phyloP scores from a whole-genome alignment of 1,139 yeast genomes.

The Nematodospora anomalae region DNA sequence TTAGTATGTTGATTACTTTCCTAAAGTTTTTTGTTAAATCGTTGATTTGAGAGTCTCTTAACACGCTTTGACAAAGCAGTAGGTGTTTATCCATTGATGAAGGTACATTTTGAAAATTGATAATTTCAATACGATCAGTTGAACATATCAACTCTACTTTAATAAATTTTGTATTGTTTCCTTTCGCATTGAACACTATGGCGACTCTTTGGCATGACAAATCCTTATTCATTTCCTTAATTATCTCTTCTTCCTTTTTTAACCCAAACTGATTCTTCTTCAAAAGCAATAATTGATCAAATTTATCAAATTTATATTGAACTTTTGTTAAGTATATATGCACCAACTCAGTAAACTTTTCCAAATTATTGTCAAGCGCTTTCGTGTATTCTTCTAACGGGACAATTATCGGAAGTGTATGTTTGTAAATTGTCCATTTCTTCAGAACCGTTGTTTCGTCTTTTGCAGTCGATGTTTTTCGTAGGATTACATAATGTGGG shows the following conservation, averaged over 20 bases:
- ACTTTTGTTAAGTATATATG: constrained; percentile 18
- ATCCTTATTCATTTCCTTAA: constrained; percentile 23
- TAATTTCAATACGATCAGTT: constrained; percentile 18
- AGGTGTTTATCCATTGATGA: constrained; percentile 8
- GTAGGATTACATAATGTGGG: constrained; percentile 43
- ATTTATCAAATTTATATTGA: constrained; percentile 35
- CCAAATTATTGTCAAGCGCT: background rate
- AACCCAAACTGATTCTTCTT: constrained; percentile 15
- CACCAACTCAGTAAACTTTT: constrained; percentile 8
- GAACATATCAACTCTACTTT: constrained; percentile 23
- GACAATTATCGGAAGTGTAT: constrained; percentile 37
- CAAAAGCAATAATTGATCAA: constrained; percentile 20
- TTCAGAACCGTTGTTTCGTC: constrained; percentile 6
- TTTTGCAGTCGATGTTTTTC: constrained; percentile 19
- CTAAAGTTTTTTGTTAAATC: constrained; percentile 21
- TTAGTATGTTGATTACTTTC: constrained; percentile 15
- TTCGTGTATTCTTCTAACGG: constrained; percentile 17
- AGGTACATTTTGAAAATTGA: constrained; percentile 9
- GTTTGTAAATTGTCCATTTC: constrained; percentile 35
- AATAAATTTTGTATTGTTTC: constrained; percentile 1
- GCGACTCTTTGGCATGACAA: constrained; percentile 25
- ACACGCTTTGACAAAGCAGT: constrained; percentile 17
- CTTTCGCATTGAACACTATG: constrained; percentile 9
- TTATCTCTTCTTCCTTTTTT: constrained; percentile 9
- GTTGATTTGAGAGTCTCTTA: constrained; percentile 18